Base-by-base conservation (phyloP, 345 rosid genomes). In the Eucalyptus grandis region DNA sequence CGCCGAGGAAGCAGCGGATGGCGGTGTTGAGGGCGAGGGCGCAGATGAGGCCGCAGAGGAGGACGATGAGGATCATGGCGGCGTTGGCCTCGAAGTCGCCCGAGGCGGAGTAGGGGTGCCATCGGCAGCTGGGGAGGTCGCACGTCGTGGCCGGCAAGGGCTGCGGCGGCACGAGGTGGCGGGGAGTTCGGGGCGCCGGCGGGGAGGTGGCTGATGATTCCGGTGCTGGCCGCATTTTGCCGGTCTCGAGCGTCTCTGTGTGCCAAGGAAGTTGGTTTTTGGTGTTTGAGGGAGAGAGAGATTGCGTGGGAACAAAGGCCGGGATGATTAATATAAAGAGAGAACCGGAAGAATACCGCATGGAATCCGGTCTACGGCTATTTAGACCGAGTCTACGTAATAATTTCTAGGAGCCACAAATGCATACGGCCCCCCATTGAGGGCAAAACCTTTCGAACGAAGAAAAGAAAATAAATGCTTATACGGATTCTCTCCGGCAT, bases 31-130 rank as follows among this genome's bases (percentile, higher is more conserved):
- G 95, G 89, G 95, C 91, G 86, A 97, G 89, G 13, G 92, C 94
- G 80, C 96, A 96, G 47, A 94, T 92, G 51, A 97, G 91, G 60
- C 95, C 93, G 37, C 97, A 96, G 88, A 93, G 89, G 90, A 97
- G 91, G 91, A 95, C 90, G 88, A 96, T 91, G 67, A 95, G 88
- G 83, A 97, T 89, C 49, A 91, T 90, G 31, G 92, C 90, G 17
- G 92, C 92, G 90, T 94, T 95, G 87, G 95, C 92, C 90, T 92
- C 94, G 51, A 94, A 94, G 93, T 91, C 94, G 65, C 86, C 90
- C 4, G 67, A 69, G 91, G 89, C 12, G 89, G 89, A 90, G 27
- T 93, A 90, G 34, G 94, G 92, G 88, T 86, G 90, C 95, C 94
- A 95, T 34, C 89, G 82, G 92, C 94, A 93, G 58, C 89, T 91